Evolutionary conservation across 2,329 filamentous ascomycete genomes (phyloP).

Genomic region (Penicillium polonicum): DNA sequence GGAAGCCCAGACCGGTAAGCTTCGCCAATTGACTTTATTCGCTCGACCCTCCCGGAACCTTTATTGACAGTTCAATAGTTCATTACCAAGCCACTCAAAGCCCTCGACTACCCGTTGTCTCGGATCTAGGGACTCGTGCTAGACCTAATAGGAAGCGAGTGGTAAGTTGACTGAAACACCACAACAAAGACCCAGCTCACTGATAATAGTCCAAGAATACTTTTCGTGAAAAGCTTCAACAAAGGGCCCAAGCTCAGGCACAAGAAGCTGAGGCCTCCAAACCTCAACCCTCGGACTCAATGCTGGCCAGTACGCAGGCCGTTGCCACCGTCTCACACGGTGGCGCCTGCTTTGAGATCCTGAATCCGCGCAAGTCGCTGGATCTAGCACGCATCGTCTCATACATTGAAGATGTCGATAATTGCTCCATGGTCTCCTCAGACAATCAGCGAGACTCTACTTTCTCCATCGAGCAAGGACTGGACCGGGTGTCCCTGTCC

Average conservation of each 20-base stretch:
- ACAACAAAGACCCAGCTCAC: slow-evolving; percentile 12
- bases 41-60: neutral
- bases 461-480: slow-evolving; percentile 20
- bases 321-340: slow-evolving; percentile 34
- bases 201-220: slow-evolving; percentile 28
- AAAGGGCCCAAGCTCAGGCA: slow-evolving; percentile 20
- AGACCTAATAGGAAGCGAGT: slow-evolving; percentile 27
- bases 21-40: neutral
- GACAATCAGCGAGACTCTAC: slow-evolving; percentile 24
- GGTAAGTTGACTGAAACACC: slow-evolving; percentile 24
- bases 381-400: slow-evolving; percentile 38
- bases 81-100: slow-evolving; percentile 9
- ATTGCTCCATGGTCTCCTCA: slow-evolving; percentile 19
- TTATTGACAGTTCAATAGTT: slow-evolving; percentile 11
- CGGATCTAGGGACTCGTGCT: slow-evolving; percentile 20
- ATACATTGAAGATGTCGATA: slow-evolving; percentile 37
- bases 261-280: slow-evolving; percentile 18
- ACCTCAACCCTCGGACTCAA: slow-evolving; percentile 27
- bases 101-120: slow-evolving; percentile 23
- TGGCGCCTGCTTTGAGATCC: slow-evolving; percentile 39
- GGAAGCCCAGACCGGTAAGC: slow-evolving; percentile 24
- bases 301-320: slow-evolving; percentile 28
- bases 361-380: slow-evolving; percentile 40
- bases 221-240: slow-evolving; percentile 33
- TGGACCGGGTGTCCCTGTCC: slow-evolving; percentile 23